Base-by-base conservation (phyloP, 2,329 filamentous ascomycete species). In the Sporothrix phasma region DNA sequence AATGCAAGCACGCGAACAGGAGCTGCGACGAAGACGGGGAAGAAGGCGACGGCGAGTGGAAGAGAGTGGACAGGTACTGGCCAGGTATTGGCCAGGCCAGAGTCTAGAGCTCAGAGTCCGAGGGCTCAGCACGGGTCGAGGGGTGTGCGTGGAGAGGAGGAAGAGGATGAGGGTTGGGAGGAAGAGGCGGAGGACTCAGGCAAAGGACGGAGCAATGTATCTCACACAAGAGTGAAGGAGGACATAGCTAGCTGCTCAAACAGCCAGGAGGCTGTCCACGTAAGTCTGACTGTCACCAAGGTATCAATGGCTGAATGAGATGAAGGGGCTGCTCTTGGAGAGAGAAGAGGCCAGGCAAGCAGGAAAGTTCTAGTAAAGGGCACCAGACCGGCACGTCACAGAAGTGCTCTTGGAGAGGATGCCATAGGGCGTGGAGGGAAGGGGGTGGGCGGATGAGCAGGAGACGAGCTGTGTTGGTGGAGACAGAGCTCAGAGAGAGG, bases 21-120 rank as follows among this genome's bases (percentile, higher is more conserved):
- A 19, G 13, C 22, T 47, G 26, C 15, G 39, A 62, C 26, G 22
- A 62, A 29, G 29, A 8, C 11, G 45, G 51, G 34, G 26, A 47
- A 24, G 37, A 13, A 19, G 70, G 72, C 76, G 73, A 45, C 19
- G n/a, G 58, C 5, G 11, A 56, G 51, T 53, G 47, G 47, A 19
- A 5, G 47, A 34, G 47, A 17, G 31, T 10, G 51, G 31, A 39
- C 7, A 24, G 19, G 17, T 22, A 8, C 22, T 24, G 10, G 4
- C 11, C 10, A 37, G 34, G 11, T 15, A 37, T 37, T 37, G 34
- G 34, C 19, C 31, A 17, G 29, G 19, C 10, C 26, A 64, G 31
- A 61, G 43, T 47, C 31, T 41, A 29, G 37, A 58, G 37, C 37
- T 31, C 22, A 26, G 15, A n/a, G 54, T 58, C 22, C n/a, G 37